Evolutionary conservation across 2,329 filamentous ascomycete species (phyloP).

Genomic region (Colletotrichum tamarilloi): DNA sequence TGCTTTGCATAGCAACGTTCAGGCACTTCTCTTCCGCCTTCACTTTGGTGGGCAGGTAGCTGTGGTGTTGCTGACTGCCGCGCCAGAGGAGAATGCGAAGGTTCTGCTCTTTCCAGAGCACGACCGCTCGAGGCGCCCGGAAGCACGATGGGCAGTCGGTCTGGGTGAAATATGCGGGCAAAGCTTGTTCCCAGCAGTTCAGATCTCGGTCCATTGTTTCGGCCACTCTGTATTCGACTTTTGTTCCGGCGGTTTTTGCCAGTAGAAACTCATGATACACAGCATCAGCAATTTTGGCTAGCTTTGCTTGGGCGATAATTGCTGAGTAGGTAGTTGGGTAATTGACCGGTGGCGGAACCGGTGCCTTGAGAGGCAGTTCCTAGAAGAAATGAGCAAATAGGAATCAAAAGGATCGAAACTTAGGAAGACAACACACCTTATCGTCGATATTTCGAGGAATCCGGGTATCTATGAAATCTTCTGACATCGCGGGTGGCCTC

Average conservation of each 20-base stretch:
- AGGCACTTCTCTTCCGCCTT: slow-evolving; percentile 49
- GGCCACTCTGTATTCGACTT: slow-evolving; percentile 50
- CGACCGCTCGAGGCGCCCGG: slow-evolving; percentile 48
- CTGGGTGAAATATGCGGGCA: slow-evolving; percentile 48
- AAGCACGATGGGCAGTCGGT: slow-evolving; percentile 47
- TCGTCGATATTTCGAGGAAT: slow-evolving; percentile 58
- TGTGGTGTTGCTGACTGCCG: slow-evolving; percentile 48
- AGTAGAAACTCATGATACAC: slow-evolving; percentile 55
- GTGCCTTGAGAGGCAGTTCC: slow-evolving; percentile 26
- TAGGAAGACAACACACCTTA: slow-evolving; percentile 41
- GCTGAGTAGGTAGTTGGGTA: slow-evolving; percentile 53
- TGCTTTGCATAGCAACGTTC: slow-evolving; percentile 49
- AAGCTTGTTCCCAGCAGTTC: slow-evolving; percentile 44
- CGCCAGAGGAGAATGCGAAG: slow-evolving; percentile 55
- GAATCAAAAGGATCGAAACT: too few species aligned
- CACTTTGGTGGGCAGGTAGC: slow-evolving; percentile 41
- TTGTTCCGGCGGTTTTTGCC: slow-evolving; percentile 46
- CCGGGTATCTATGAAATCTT: slow-evolving; percentile 54
- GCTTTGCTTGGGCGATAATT: slow-evolving; percentile 53
- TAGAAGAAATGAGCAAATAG: neutral
- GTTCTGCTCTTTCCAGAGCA: slow-evolving; percentile 55
- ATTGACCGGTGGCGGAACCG: slow-evolving; percentile 39
- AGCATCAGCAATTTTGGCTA: slow-evolving; percentile 51
- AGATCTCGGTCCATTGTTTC: slow-evolving; percentile 51
- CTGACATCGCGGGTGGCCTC: slow-evolving; percentile 53